A percentile compares a stretch with the other conserved stretches of the same genome.
phyloP scores from a whole-genome alignment of 176 grass and related monocot species.

The Panicum miliaceum region DNA sequence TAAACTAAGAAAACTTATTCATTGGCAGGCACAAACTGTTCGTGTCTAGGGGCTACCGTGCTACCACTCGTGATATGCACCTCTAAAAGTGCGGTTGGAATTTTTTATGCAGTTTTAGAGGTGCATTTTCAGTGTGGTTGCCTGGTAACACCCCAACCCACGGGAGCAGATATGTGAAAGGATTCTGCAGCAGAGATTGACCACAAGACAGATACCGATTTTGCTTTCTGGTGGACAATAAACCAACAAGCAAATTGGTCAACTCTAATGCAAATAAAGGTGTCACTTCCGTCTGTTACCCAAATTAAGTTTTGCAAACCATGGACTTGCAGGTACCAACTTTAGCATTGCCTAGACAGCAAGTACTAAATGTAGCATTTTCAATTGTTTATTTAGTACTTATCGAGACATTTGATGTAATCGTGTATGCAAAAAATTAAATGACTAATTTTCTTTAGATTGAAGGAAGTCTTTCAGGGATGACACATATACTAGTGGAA shows the following conservation, averaged over 20 bases:
- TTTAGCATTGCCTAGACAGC: background rate
- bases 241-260: background rate
- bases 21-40: background rate
- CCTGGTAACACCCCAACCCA: background rate
- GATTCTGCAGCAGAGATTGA: background rate
- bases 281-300: background rate
- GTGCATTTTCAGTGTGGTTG: background rate
- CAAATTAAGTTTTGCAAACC: background rate
- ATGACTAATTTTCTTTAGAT: background rate
- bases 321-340: background rate
- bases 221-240: background rate
- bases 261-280: background rate
- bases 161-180: background rate
- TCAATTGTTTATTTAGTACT: slow-evolving; percentile 4
- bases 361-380: background rate
- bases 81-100: too few species aligned
- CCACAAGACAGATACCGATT: background rate
- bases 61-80: background rate
- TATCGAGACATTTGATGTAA: background rate
- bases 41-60: background rate
- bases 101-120: background rate
- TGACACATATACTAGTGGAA: background rate
- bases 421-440: background rate
- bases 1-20: background rate
- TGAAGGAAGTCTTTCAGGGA: background rate